Percentiles rank a stretch among this genome's conserved stretches.
Evolutionary conservation across 352 stramenopile genomes (phyloP).

Genomic region (Phytophthora rubi): DNA sequence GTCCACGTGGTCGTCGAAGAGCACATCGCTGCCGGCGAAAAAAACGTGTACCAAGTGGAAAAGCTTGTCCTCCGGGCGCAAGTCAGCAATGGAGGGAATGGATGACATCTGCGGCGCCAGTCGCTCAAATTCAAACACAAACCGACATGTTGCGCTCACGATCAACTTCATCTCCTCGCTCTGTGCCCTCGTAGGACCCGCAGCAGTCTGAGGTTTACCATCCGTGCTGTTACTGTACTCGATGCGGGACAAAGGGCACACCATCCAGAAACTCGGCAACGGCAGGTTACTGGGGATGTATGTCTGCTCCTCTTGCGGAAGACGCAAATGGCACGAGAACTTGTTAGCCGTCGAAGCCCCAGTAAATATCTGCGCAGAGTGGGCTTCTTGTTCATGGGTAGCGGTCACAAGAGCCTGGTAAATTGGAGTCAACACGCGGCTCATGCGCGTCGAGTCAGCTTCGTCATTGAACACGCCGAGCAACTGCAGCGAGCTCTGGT

Average conservation of each 20-base stretch:
- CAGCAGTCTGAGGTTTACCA: constrained; percentile 19
- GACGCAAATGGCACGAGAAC: constrained; percentile 60
- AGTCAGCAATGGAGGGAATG: constrained; percentile 27
- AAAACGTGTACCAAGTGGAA: constrained; percentile 81
- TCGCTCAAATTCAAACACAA: constrained; percentile 64
- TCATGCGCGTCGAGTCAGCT: constrained; percentile 51
- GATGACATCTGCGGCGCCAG: constrained; percentile 27
- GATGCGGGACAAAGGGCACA: constrained; percentile 71
- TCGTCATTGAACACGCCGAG: constrained; percentile 54
- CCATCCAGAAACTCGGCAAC: constrained; percentile 73
- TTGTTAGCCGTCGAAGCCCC: constrained; percentile 30
- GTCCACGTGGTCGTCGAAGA: constrained; percentile 75
- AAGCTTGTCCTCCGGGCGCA: constrained; percentile 70
- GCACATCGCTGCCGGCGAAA: constrained; percentile 71
- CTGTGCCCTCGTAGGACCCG: constrained; percentile 50
- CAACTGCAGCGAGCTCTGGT: constrained; percentile 42
- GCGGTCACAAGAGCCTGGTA: constrained; percentile 73
- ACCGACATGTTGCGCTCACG: constrained; percentile 69
- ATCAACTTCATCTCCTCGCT: constrained; percentile 79
- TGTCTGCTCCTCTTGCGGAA: constrained; percentile 61
- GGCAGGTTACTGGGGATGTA: constrained; percentile 65
- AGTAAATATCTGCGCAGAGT: constrained; percentile 51
- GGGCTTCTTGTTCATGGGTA: constrained; percentile 59
- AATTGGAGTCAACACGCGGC: constrained; percentile 62
- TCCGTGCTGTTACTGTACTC: constrained; percentile 47